Evolutionary conservation across 2,329 filamentous ascomycete species (phyloP), one percentile per base, ranked within the genome.

Genomic region (Colletotrichum spaethianum): DNA sequence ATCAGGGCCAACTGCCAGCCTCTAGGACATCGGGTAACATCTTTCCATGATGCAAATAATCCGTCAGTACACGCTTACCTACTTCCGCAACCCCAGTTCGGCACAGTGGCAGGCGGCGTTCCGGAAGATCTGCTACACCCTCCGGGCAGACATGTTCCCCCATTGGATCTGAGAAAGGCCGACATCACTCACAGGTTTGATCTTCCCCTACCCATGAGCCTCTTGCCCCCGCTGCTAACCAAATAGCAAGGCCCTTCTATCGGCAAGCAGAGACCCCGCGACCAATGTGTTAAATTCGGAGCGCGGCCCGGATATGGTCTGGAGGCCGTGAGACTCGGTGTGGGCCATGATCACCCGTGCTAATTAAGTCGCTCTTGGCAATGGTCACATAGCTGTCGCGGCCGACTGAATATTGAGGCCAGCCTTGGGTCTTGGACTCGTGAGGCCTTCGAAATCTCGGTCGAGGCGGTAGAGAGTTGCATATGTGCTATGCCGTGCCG

Each of bases 11-110:
- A 28, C 31, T 38, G 44, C 56, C 68, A 62, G 44, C 44, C 69
- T 40, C 59, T 53, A 71, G 18, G 26, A 36, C 65, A 26, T 42
- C 59, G 69, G 59, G 64, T 63, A 18, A 23, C 52, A 53, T 16
- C 28, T 69, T 63, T 63, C 57, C 65, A 28, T 59, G 36, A 69
- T 72, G 69, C 64, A 72, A 63, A 57, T 59, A 69, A 72, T 31
- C 69, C 42, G 36, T 28, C 52, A 59, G 26, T 52, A 40, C 40
- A 50, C 26, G 36, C 40, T 55, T 42, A 26, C 48, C 46, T 57
- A 26, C 48, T 53, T 57, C 28, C 38, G 36, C 59, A 44, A 26
- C 38, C 56, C 68, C n/a, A 16, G 63, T 50, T 44, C 68, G 68
- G 68, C 63, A 67, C 31, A 42, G 28, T 50, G 55, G 40, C 56